Base-by-base conservation (phyloP, 495 filamentous ascomycete genomes). In the Bombardia bombarda region DNA sequence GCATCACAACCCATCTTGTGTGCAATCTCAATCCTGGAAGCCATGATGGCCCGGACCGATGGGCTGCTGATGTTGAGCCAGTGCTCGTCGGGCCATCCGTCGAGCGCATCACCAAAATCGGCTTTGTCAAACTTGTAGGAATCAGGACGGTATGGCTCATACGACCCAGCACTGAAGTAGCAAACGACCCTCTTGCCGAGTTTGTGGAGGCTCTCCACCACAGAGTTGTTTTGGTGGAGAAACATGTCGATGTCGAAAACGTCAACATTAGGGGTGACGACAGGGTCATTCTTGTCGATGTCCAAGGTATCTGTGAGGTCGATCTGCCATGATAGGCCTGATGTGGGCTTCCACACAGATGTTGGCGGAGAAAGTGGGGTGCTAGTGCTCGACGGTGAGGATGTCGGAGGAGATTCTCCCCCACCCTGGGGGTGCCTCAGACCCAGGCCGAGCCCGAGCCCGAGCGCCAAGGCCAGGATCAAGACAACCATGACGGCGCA, bases 101-200 rank as follows among this genome's bases (percentile, higher is more conserved):
- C 65, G 4, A 87, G 55, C 9, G 50, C 48, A 2, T 65, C 59
- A 12, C 78, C 82, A 16, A 76, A 49, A 37, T 84, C 82, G 1
- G 56, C 49, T 0, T 50, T 18, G 1, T 54, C 46, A 61, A 86
- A 87, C 1, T 71, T 30, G 35, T 26, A 38, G 3, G 72, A 58
- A 51, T 87, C 83, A 4, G 66, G 56, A 4, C 82, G 72, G 59
- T 68, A 75, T 43, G 72, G 53, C 60, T 60, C 58, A 44, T 72
- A 83, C 13, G 70, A 76, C 5, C 83, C 83, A 1, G 81, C 83
- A 9, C 73, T 78, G 64, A 85, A 86, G 56, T 86, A 87, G 67
- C 83, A 87, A 43, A 86, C 82, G 20, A 84, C 56, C 31, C 53
- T 58, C 44, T 61, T 61, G 17, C 50, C 53, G 8, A 52, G 45